A percentile compares a stretch with the other conserved stretches of the same genome.
phyloP scores from a whole-genome alignment of 1,284 basidiomycete species.

The Malassezia nana region DNA sequence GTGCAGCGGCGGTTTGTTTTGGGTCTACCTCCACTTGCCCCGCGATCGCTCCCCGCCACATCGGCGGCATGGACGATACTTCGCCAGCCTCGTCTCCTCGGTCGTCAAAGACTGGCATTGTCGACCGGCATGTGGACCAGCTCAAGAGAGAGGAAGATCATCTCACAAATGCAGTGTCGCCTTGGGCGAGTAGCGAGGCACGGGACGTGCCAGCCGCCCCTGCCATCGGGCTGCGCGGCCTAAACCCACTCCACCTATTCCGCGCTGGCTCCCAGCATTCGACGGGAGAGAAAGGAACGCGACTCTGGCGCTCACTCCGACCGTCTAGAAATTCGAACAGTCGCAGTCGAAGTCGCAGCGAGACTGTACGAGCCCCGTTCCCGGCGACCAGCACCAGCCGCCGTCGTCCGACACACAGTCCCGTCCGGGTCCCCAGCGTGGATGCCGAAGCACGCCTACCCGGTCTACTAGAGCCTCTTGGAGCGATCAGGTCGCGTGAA shows the following conservation, averaged over 20 bases:
- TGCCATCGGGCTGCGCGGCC: neutral
- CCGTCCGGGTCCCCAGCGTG: neutral
- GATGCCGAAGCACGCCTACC: neutral
- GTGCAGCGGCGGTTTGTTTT: too few species aligned
- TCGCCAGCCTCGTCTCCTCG: neutral
- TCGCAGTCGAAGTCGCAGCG: neutral
- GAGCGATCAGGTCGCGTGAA: neutral
- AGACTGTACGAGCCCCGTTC: neutral
- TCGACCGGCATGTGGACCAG: neutral
- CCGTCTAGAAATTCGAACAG: neutral
- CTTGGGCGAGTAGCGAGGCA: neutral
- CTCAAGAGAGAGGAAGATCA: neutral
- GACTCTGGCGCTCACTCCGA: neutral
- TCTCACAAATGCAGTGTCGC: neutral
- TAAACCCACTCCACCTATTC: neutral
- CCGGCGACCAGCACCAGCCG: neutral
- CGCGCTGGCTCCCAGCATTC: neutral
- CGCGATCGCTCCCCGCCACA: neutral
- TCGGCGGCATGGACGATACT: neutral
- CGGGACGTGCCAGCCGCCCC: neutral
- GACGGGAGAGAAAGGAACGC: neutral
- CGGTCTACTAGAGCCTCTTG: neutral
- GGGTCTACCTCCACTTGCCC: neutral
- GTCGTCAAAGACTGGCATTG: neutral
- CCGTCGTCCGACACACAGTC: neutral